Evolutionary conservation across 805 yeast species (phyloP).

Genomic region (Myxozyma nipponensis): DNA sequence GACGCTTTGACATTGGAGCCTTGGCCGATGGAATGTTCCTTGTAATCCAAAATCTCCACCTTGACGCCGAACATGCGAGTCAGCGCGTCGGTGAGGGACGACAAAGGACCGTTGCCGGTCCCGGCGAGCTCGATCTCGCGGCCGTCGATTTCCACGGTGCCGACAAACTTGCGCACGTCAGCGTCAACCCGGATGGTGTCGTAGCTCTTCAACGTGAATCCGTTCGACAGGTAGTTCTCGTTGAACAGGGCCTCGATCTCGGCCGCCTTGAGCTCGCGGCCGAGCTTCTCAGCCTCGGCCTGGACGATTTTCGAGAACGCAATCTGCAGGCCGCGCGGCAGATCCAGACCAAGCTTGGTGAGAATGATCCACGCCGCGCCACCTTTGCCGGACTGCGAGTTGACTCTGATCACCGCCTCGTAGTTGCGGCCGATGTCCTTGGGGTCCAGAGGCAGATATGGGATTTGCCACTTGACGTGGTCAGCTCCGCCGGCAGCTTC

Average conservation of each 20-base stretch:
- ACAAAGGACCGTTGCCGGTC: conserved; percentile 77
- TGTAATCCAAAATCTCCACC: conserved; percentile 64
- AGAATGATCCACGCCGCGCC: conserved; percentile 87
- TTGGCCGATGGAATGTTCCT: conserved; percentile 75
- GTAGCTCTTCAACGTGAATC: conserved; percentile 45
- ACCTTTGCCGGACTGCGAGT: conserved; percentile 85
- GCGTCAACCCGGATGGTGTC: conserved; percentile 45
- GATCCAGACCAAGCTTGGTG: conserved; percentile 68
- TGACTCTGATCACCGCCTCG: conserved; percentile 86
- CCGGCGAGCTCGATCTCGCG: conserved; percentile 47
- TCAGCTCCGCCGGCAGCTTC: conserved; percentile 30
- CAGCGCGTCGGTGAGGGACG: conserved; percentile 66
- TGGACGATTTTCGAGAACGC: conserved; percentile 72
- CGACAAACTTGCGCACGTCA: conserved; percentile 45
- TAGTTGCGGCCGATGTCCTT: conserved; percentile 82
- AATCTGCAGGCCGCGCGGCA: conserved; percentile 77
- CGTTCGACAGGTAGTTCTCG: conserved; percentile 45
- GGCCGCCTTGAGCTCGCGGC: conserved; percentile 61
- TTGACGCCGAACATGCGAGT: conserved; percentile 46
- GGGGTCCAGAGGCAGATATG: conserved; percentile 82
- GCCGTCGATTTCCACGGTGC: conserved; percentile 49
- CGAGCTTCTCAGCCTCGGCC: conserved; percentile 60
- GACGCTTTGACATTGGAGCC: conserved; percentile 73
- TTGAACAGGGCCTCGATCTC: conserved; percentile 68
- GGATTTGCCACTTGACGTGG: conserved; percentile 58